Evolutionary conservation across 257 asterid genomes (phyloP).

Genomic region (Perilla frutescens): DNA sequence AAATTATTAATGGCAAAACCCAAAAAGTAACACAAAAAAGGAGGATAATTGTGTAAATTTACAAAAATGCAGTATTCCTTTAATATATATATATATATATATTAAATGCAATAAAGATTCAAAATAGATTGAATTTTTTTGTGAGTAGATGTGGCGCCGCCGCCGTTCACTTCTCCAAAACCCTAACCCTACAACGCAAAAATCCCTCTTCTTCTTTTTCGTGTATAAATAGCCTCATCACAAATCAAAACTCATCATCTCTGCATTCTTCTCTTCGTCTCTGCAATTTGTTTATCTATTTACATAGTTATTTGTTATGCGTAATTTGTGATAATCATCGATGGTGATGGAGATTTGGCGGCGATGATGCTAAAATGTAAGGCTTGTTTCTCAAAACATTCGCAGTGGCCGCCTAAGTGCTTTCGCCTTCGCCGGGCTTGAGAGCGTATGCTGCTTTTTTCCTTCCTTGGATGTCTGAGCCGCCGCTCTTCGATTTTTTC

Average conservation of each 20-base stretch:
- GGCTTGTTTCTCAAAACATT: conserved; percentile 51
- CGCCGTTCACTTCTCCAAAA: conserved; percentile 6
- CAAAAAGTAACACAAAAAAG: no score
- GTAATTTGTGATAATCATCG: no score
- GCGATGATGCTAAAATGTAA: conserved; percentile 33
- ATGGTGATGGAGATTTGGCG: not conserved
- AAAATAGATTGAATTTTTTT: no score
- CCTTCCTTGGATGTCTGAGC: conserved; percentile 62
- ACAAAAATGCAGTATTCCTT: no score
- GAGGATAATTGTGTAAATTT: no score
- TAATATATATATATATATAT: no score
- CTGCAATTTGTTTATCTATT: no score
- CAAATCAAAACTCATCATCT: no score
- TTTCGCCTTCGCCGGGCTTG: conserved; percentile 60
- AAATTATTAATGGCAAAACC: not conserved
- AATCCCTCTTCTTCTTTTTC: no score
- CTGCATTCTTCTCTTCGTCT: no score
- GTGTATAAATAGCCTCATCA: not conserved
- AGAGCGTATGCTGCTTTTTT: conserved; percentile 42
- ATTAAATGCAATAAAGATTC: no score
- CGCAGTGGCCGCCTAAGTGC: conserved; percentile 56
- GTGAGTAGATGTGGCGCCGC: conserved; percentile 1
- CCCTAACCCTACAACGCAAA: conserved; percentile 20
- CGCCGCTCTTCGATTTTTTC: conserved; percentile 39
- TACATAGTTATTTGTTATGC: no score